Conservation (phyloP, 2,329 filamentous ascomycete genomes). For the Aspergillus quadrilineatus region DNA sequence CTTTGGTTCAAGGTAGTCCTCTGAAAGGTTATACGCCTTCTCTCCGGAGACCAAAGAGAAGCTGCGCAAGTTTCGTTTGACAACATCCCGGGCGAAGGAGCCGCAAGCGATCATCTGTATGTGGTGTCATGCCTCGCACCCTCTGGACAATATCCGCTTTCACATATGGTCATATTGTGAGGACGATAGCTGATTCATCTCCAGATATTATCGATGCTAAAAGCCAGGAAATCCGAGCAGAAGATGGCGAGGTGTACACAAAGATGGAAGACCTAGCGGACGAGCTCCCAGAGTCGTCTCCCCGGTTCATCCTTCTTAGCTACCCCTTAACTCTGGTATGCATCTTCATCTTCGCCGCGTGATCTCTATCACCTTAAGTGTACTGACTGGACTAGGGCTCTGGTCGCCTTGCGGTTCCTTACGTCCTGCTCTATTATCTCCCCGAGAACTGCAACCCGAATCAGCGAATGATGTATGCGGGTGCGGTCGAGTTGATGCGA, state of each 20-base stretch:
- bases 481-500: slow-evolving; percentile 92
- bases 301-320: slow-evolving; percentile 84
- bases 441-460: slow-evolving; percentile 87
- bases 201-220: slow-evolving; percentile 86
- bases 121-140: slow-evolving; percentile 27
- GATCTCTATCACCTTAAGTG: slow-evolving; percentile 5
- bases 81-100: slow-evolving; percentile 80
- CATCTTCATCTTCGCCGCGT: not conserved
- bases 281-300: slow-evolving; percentile 87
- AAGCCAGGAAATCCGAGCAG: slow-evolving; percentile 83
- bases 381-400: slow-evolving; percentile 57
- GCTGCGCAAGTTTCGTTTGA: slow-evolving; percentile 89
- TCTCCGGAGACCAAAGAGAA: slow-evolving; percentile 84
- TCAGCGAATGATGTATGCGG: slow-evolving; percentile 88
- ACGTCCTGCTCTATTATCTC: slow-evolving; percentile 92
- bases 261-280: slow-evolving; percentile 78
- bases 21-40: slow-evolving; percentile 90
- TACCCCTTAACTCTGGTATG: slow-evolving; percentile 83
- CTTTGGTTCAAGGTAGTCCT: slow-evolving; percentile 44
- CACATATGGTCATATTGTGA: not conserved
- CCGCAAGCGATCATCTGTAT: slow-evolving; percentile 94
- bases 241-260: slow-evolving; percentile 77
- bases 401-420: slow-evolving; percentile 83
- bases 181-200: slow-evolving; percentile 25
- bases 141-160: not conserved